A percentile compares a stretch with the other conserved stretches of the same genome.
phyloP scores from a whole-genome alignment of 2,329 filamentous ascomycete species.

The Trichophyton simii region DNA sequence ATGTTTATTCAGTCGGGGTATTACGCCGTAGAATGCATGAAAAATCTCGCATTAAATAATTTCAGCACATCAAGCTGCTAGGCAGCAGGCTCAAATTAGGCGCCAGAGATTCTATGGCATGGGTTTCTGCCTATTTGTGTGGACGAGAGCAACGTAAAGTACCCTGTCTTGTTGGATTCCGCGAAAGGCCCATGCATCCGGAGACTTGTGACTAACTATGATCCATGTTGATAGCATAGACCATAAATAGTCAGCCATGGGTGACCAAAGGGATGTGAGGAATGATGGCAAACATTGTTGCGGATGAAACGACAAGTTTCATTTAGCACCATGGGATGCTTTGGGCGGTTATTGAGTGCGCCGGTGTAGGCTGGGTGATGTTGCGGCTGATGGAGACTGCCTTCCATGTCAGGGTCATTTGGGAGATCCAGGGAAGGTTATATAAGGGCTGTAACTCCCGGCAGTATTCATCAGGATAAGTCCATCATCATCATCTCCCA shows the following conservation, averaged over 20 bases:
- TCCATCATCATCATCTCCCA: neutral
- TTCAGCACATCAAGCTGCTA: neutral
- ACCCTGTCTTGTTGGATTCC: neutral
- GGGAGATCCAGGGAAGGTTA: neutral
- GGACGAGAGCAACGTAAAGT: neutral
- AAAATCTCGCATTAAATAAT: neutral
- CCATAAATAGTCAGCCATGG: neutral
- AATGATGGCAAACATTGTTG: neutral
- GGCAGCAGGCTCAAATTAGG: neutral
- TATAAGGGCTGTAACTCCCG: neutral
- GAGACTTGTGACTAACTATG: neutral
- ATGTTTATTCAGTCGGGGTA: too few relatives aligned
- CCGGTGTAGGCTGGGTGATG: neutral
- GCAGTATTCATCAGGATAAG: neutral
- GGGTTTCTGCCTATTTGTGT: neutral
- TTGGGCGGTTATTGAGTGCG: neutral
- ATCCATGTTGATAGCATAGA: neutral
- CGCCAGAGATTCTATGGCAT: neutral
- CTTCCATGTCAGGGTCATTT: too few relatives aligned
- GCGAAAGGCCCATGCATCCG: neutral
- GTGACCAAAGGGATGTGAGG: neutral
- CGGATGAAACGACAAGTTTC: neutral
- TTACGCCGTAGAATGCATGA: neutral
- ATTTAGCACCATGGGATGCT: neutral
- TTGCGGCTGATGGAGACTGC: neutral